Evolutionary conservation across 805 yeast species (phyloP).

Genomic region (Candida sanyiensis): DNA sequence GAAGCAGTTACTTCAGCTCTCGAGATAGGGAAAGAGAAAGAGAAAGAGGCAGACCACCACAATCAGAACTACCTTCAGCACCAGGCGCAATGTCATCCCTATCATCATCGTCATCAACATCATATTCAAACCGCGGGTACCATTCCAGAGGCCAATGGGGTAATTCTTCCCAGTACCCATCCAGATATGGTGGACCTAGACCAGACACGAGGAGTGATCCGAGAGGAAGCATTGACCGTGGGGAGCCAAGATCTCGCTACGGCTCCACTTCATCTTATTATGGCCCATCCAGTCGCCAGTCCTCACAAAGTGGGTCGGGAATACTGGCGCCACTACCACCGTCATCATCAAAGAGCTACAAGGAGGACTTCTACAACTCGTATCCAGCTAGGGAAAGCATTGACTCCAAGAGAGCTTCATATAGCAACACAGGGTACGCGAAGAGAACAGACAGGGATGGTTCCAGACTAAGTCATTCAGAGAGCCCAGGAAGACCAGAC

Average conservation of each 20-base stretch:
- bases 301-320: too few species aligned
- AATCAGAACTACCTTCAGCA: not conserved
- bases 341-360: not conserved
- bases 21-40: constrained; percentile 5
- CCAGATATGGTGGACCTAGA: constrained; percentile 5
- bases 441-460: constrained; percentile 7
- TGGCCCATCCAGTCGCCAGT: constrained; percentile 11
- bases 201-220: constrained; percentile 3
- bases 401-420: constrained; percentile 1
- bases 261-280: constrained; percentile 3
- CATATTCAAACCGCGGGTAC: constrained; percentile 1
- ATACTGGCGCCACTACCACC: not conserved
- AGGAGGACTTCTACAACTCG: constrained; percentile 9
- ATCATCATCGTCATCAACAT: too few species aligned
- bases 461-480: not conserved
- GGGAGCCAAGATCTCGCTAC: constrained; percentile 5
- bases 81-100: not conserved
- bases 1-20: constrained; percentile 4
- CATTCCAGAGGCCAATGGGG: constrained; percentile 8
- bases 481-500: constrained; percentile 4
- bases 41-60: not conserved
- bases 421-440: not conserved
- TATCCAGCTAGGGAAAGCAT: constrained; percentile 2
- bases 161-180: constrained; percentile 2
- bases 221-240: constrained; percentile 3